A percentile compares a stretch with the other conserved stretches of the same genome.
These are phyloP conservation scores for Albatrellus sp. DNA, from an alignment of 1,284 basidiomycete species.

Conservation along the genomic window DNA sequence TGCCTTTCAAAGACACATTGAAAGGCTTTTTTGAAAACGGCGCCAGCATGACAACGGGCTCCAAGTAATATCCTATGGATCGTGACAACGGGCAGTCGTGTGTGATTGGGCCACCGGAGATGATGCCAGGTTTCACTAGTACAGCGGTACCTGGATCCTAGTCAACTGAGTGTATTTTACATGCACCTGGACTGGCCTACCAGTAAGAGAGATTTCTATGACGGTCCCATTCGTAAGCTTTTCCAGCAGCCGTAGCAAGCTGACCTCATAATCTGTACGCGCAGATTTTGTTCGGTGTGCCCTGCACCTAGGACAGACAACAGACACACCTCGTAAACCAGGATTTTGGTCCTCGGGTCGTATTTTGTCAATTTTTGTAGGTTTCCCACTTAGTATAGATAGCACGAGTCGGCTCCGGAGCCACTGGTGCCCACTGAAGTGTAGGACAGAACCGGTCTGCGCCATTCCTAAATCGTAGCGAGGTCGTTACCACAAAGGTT, in stretches of 20 bases:
- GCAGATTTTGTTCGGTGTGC: conserved; percentile 1
- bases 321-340: conserved; percentile 68
- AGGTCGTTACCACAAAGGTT: too few relatives aligned
- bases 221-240: conserved; percentile 91
- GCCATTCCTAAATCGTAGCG: conserved; percentile 21
- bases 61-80: conserved; percentile 90
- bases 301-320: background rate
- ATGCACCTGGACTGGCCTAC: conserved; percentile 29
- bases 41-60: conserved; percentile 82
- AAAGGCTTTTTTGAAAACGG: conserved; percentile 90
- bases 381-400: conserved; percentile 79
- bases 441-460: conserved; percentile 28
- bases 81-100: conserved; percentile 86
- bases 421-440: conserved; percentile 73
- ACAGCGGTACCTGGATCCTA: conserved; percentile 66
- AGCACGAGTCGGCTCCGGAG: conserved; percentile 81
- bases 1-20: conserved; percentile 71
- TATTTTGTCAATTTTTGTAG: conserved; percentile 82
- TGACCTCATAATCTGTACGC: conserved; percentile 80
- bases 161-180: background rate
- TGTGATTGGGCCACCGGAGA: conserved; percentile 70
- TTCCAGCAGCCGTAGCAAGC: conserved; percentile 80
- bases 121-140: conserved; percentile 85
- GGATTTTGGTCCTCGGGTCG: conserved; percentile 89
- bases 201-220: conserved; percentile 95